These are phyloP conservation scores for Neonectria sp. DNA, from an alignment of 2,329 filamentous ascomycete species.

Conservation along the genomic window DNA sequence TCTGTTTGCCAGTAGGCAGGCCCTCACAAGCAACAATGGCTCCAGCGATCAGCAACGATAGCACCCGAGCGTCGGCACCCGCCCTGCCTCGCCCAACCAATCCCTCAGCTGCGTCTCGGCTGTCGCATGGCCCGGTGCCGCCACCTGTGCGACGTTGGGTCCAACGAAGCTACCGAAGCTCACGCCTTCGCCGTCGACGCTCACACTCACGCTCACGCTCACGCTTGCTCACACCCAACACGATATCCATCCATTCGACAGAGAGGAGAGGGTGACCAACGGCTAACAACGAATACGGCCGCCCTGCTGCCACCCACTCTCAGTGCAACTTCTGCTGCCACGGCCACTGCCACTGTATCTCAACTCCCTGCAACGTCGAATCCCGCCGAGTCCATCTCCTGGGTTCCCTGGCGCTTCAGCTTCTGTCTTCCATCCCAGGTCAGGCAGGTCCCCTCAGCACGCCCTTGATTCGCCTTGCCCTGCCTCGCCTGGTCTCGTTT, in stretches of 20 bases:
- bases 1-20: not conserved
- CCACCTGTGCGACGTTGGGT: conserved; percentile 45
- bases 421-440: conserved; percentile 27
- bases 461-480: conserved; percentile 6
- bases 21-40: conserved; percentile 26
- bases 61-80: conserved; percentile 22
- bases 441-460: conserved; percentile 6
- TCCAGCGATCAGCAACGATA: conserved; percentile 18
- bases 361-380: conserved; percentile 38
- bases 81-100: conserved; percentile 30
- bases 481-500: conserved; percentile 10
- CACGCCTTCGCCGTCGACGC: conserved; percentile 19
- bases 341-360: conserved; percentile 19
- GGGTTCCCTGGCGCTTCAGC: conserved; percentile 15
- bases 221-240: not conserved
- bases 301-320: conserved; percentile 24
- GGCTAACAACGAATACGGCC: conserved; percentile 25
- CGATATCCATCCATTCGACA: not conserved
- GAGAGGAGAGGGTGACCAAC: conserved; percentile 11
- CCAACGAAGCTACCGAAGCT: conserved; percentile 5
- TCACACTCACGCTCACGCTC: not conserved
- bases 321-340: conserved; percentile 15
- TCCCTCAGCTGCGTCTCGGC: conserved; percentile 11
- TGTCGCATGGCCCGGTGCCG: conserved; percentile 42
- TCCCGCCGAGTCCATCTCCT: conserved; percentile 15